A percentile compares a stretch with the other conserved stretches of the same genome.
Conservation (phyloP, 768 basidiomycete species). For the Exidia glandulosa region DNA sequence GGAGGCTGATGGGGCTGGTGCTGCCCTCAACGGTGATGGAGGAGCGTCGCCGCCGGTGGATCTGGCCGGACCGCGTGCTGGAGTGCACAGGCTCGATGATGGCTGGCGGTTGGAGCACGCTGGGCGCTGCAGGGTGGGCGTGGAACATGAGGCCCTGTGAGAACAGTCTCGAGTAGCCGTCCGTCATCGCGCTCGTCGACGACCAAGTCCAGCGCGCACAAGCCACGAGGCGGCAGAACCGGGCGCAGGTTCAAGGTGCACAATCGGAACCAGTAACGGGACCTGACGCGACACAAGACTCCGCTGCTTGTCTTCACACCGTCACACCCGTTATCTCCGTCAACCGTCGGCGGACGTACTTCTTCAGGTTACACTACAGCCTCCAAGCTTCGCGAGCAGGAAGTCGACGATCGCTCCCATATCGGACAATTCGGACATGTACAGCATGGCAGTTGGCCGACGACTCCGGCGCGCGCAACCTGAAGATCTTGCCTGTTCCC, state of each 20-base stretch:
- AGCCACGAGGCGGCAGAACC: neutral
- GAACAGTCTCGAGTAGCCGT: neutral
- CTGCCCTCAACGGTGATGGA: neutral
- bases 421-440: too few species aligned
- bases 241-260: neutral
- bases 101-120: neutral
- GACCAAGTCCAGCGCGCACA: neutral
- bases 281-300: too few species aligned
- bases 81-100: neutral
- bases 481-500: too few species aligned
- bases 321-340: too few species aligned
- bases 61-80: neutral
- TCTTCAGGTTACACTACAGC: too few species aligned
- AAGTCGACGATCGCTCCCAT: too few species aligned
- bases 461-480: too few species aligned
- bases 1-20: neutral
- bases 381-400: too few species aligned
- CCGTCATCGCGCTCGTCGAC: neutral
- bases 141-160: neutral
- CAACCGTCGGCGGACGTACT: too few species aligned
- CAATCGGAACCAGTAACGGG: neutral
- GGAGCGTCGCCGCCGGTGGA: neutral
- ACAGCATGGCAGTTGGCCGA: too few species aligned
- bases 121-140: neutral
- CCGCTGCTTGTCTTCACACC: too few species aligned